Base-by-base conservation (phyloP, 306 rosid genomes). In the Mimosa bimucronata region DNA sequence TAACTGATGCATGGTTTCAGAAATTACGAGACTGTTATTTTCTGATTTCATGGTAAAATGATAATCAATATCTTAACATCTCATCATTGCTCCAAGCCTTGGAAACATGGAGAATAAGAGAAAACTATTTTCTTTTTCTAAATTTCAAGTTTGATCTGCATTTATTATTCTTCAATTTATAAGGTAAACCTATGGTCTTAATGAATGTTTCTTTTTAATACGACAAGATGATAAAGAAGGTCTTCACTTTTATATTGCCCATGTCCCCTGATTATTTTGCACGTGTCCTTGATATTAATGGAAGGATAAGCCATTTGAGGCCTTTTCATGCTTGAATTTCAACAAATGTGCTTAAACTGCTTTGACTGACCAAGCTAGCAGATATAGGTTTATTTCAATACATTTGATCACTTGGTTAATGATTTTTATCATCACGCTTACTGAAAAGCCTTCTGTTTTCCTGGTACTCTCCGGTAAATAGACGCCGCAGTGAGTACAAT, bases 401-500 rank as follows among this genome's bases (percentile, higher is more conserved):
- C 73, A 44, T 44, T 44, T 66, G 28, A 57, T 55, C 34, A 66
- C 31, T 78, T 55, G 41, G 52, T 68, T 75, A 18, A 37, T 38
- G 60, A 14, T 66, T 9, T 2, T 55, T n/a, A n/a, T n/a, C n/a
- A 7, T 46, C 61, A 66, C 19, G 69, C 68, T 80, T n/a, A 25
- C 60, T 52, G 60, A 21, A 48, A 46, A 74, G 37, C 50, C 14
- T 74, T 64, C 10, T 37, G 55, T 73, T 76, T 21, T 61, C 44
- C 64, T 31, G 67, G 57, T 53, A 64, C 26, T 16, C 44, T 10
- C 9, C 38, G 73, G 74, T 25, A 16, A n/a, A 66, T 66, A 77
- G 60, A 83, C 87, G 81, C 80, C 75, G 88, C 77, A 38, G 87
- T 85, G 73, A 82, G 86, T 80, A 85, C 86, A 77, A 78, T n/a